A percentile compares a stretch with the other conserved stretches of the same genome.
phyloP scores from a whole-genome alignment of 306 rosid species.

The Quercus variabilis region DNA sequence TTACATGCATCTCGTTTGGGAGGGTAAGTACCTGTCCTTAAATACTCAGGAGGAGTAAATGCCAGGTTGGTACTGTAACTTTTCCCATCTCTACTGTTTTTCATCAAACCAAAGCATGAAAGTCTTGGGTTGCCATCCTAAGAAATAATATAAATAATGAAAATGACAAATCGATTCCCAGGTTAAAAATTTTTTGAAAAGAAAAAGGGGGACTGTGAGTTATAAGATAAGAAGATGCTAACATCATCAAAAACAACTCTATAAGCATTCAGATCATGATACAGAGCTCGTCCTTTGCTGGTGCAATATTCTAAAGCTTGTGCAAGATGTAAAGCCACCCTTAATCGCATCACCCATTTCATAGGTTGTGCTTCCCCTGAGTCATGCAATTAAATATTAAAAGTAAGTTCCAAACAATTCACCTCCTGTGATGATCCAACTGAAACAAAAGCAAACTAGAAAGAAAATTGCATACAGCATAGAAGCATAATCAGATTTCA shows the following conservation, averaged over 20 bases:
- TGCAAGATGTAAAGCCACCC: slow-evolving; percentile 91
- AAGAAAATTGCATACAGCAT: slow-evolving; percentile 9
- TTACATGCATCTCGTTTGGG: slow-evolving; percentile 1
- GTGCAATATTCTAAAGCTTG: slow-evolving; percentile 97
- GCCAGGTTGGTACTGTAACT: slow-evolving; percentile 97
- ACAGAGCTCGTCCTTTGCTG: slow-evolving; percentile 82
- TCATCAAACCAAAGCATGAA: too few relatives aligned
- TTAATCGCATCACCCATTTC: slow-evolving; percentile 93
- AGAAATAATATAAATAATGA: slow-evolving; percentile 8
- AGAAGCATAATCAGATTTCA: slow-evolving; percentile 17
- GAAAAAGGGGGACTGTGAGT: background rate
- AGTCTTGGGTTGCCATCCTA: slow-evolving; percentile 36
- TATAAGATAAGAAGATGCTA: slow-evolving; percentile 31
- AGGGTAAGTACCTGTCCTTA: slow-evolving; percentile 67
- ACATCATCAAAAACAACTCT: slow-evolving; percentile 89
- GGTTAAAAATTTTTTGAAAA: background rate
- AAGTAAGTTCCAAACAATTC: slow-evolving; percentile 1
- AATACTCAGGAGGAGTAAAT: slow-evolving; percentile 93
- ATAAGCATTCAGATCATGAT: slow-evolving; percentile 95
- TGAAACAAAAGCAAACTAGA: background rate
- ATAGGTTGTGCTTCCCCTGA: slow-evolving; percentile 94
- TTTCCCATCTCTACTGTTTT: slow-evolving; percentile 87
- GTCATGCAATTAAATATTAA: slow-evolving; percentile 23
- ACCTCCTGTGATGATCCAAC: background rate
- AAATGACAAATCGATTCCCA: slow-evolving; percentile 16